phyloP scores from a whole-genome alignment of 371 early-diverging fungal species.

The Smittium culicis region DNA sequence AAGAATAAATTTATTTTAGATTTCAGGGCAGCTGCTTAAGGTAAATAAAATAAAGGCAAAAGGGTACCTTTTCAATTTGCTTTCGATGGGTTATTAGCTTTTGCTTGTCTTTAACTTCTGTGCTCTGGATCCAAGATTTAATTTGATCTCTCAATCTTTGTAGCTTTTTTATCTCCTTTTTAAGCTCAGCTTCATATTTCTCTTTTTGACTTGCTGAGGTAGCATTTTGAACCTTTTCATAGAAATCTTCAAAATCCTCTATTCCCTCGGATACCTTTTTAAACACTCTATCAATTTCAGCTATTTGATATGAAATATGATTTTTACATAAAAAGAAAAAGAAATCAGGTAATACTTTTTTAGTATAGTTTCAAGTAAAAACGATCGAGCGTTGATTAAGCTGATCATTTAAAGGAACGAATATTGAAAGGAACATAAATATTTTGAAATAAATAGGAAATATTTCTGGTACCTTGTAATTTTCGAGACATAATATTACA shows the following conservation, averaged over 20 bases:
- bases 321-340: slow-evolving; percentile 2
- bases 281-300: slow-evolving; percentile 85
- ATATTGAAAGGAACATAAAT: not conserved
- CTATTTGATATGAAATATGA: slow-evolving; percentile 30
- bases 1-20: not conserved
- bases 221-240: slow-evolving; percentile 73
- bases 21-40: not conserved
- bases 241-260: slow-evolving; percentile 78
- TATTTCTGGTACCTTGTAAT: slow-evolving; percentile 7
- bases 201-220: slow-evolving; percentile 80
- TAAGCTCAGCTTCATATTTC: slow-evolving; percentile 87
- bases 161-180: slow-evolving; percentile 96
- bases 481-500: slow-evolving; percentile 6
- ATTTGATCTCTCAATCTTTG: slow-evolving; percentile 92
- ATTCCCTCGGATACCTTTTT: slow-evolving; percentile 94
- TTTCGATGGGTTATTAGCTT: slow-evolving; percentile 74
- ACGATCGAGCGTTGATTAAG: no score
- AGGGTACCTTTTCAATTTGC: slow-evolving; percentile 60
- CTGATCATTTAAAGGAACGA: not conserved
- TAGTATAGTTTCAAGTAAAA: not conserved
- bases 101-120: slow-evolving; percentile 92
- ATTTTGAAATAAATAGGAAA: not conserved
- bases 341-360: not conserved
- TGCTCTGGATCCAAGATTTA: slow-evolving; percentile 82
- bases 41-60: not conserved